Conservation (phyloP, 306 rosid species). For the Carpinus viminea region DNA sequence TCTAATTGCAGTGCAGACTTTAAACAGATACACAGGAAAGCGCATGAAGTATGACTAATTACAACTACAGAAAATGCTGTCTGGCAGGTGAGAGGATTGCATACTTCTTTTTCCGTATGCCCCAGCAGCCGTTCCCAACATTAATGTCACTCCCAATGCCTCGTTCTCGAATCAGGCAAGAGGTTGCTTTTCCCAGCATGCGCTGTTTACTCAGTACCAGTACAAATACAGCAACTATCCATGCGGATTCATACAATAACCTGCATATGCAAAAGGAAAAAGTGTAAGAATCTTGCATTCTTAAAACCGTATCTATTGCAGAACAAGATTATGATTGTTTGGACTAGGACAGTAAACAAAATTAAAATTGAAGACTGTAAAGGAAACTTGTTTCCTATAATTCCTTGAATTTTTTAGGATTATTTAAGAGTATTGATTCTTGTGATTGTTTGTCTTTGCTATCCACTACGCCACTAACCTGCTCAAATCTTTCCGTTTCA, state of each 20-base stretch:
- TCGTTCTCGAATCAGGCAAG: not conserved
- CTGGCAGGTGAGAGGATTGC: conserved; percentile 24
- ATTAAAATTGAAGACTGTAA: too few species aligned
- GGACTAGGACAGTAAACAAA: too few species aligned
- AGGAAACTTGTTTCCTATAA: not conserved
- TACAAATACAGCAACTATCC: not conserved
- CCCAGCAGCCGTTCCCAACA: not conserved
- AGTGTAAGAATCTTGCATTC: not conserved
- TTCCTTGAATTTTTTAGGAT: too few species aligned
- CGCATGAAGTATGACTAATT: conserved; percentile 30
- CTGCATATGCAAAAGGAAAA: not conserved
- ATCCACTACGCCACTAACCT: too few species aligned
- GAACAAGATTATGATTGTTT: too few species aligned
- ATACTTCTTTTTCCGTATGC: conserved; percentile 2
- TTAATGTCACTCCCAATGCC: not conserved
- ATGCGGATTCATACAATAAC: not conserved
- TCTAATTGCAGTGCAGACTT: not conserved
- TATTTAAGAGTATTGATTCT: too few species aligned
- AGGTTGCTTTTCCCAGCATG: not conserved
- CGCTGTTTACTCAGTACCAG: not conserved
- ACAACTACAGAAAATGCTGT: conserved; percentile 47
- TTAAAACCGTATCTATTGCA: not conserved
- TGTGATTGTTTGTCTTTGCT: too few species aligned
- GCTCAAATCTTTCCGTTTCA: not conserved
- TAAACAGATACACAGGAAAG: not conserved